Percentiles rank a stretch among this genome's conserved stretches.
These are phyloP conservation scores for Hypoxylon intermedium DNA, from an alignment of 495 filamentous ascomycete genomes.

Conservation along the genomic window DNA sequence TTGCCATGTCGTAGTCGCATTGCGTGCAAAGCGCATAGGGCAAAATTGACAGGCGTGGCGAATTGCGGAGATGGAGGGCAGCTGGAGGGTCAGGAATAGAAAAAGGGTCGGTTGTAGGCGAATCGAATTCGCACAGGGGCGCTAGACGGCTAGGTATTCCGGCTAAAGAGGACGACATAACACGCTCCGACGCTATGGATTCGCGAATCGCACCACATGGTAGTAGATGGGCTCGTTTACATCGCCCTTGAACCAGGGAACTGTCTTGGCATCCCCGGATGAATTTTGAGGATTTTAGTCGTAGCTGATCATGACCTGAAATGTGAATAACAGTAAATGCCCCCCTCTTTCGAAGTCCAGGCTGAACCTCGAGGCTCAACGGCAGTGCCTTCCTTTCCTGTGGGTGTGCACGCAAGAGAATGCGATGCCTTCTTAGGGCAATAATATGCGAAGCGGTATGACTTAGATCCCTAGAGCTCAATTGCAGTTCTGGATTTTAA, in stretches of 20 bases:
- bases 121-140: slow-evolving; percentile 18
- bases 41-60: slow-evolving; percentile 28
- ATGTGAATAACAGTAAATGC: slow-evolving; percentile 15
- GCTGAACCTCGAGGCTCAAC: slow-evolving; percentile 24
- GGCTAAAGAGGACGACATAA: slow-evolving; percentile 26
- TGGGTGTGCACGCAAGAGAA: neutral
- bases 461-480: neutral
- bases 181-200: slow-evolving; percentile 24
- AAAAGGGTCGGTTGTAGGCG: slow-evolving; percentile 7
- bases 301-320: slow-evolving; percentile 33
- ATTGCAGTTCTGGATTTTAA: neutral
- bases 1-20: slow-evolving; percentile 34
- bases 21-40: slow-evolving; percentile 28
- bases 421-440: neutral
- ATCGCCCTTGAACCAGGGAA: slow-evolving; percentile 15
- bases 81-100: slow-evolving; percentile 7
- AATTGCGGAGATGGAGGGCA: slow-evolving; percentile 38
- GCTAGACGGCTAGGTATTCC: slow-evolving; percentile 33
- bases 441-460: neutral
- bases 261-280: slow-evolving; percentile 26
- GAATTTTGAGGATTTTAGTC: slow-evolving; percentile 21
- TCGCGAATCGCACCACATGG: slow-evolving; percentile 8
- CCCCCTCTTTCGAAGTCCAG: slow-evolving; percentile 25
- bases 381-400: slow-evolving; percentile 16
- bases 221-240: slow-evolving; percentile 1